These are phyloP conservation scores for Gyromitra esculenta DNA, from an alignment of 2,329 filamentous ascomycete species.

Conservation along the genomic window DNA sequence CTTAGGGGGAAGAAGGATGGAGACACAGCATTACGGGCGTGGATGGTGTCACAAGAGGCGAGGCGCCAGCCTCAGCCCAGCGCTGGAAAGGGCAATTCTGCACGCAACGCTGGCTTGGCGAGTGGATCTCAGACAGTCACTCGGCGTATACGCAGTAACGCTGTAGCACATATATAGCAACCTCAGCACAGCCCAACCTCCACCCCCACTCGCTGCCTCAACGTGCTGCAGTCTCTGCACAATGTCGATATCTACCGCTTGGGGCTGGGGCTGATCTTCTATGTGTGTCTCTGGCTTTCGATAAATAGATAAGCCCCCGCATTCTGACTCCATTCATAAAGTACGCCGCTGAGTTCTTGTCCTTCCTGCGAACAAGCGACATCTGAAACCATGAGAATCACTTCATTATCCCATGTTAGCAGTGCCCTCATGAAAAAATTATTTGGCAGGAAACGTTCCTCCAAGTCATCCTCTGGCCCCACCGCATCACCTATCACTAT, in stretches of 20 bases:
- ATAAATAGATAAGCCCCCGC: slow-evolving; percentile 13
- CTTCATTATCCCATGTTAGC: neutral
- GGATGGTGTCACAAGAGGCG: neutral
- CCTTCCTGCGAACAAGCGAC: neutral
- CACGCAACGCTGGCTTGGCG: neutral
- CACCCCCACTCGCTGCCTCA: too few species aligned
- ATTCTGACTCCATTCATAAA: neutral
- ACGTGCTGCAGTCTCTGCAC: too few species aligned
- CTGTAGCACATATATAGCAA: too few species aligned
- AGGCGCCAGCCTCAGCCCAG: neutral
- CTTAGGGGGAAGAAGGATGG: neutral
- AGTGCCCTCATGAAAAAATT: slow-evolving; percentile 10
- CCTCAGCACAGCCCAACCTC: neutral
- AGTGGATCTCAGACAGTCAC: neutral
- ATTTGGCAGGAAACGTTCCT: neutral
- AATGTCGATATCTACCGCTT: neutral
- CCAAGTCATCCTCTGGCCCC: neutral
- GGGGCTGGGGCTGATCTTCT: neutral
- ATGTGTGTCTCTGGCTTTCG: neutral
- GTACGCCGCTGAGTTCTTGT: neutral
- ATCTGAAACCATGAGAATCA: slow-evolving; percentile 8
- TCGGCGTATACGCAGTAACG: neutral
- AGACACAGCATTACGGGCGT: neutral
- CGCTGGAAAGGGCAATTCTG: neutral
- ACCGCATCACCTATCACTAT: too few species aligned